phyloP scores from a whole-genome alignment of 225 moss, liverwort and hornwort genomes.

The Pseudoscleropodium purum region DNA sequence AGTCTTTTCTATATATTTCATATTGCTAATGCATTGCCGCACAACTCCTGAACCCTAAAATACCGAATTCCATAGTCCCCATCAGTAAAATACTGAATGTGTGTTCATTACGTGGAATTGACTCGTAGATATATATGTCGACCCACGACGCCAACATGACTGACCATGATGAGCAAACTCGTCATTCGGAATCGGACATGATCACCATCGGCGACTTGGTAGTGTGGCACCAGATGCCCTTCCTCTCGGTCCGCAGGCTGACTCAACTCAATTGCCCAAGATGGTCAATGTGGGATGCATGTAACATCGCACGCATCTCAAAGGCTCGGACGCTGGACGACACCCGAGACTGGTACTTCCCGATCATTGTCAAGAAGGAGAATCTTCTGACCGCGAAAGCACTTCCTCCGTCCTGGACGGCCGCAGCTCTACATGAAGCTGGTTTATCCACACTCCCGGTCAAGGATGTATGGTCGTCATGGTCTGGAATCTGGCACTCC shows the following conservation, averaged over 20 bases:
- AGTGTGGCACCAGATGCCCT: neutral
- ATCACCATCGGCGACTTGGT: neutral
- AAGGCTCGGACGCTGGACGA: neutral
- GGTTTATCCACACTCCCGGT: too few species aligned
- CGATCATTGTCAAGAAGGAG: neutral
- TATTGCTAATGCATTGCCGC: neutral
- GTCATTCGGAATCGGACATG: neutral
- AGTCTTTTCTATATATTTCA: neutral
- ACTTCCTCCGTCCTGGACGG: rapidly evolving
- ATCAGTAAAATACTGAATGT: too few species aligned
- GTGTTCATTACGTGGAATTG: neutral
- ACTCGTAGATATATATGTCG: neutral
- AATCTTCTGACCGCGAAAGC: neutral
- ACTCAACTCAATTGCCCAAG: neutral
- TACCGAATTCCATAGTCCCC: neutral
- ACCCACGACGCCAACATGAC: too few species aligned
- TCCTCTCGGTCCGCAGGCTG: neutral
- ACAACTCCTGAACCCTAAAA: neutral
- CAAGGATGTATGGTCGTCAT: neutral
- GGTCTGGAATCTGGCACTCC: neutral
- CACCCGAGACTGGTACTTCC: neutral
- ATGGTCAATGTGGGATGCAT: neutral
- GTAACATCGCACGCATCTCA: neutral
- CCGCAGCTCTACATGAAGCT: too few species aligned
- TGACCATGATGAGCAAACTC: neutral